Percentiles rank a stretch among this genome's conserved stretches.
These are phyloP conservation scores for Rhytidhysteron rufulum DNA, from an alignment of 2,329 filamentous ascomycete species.

Conservation along the genomic window DNA sequence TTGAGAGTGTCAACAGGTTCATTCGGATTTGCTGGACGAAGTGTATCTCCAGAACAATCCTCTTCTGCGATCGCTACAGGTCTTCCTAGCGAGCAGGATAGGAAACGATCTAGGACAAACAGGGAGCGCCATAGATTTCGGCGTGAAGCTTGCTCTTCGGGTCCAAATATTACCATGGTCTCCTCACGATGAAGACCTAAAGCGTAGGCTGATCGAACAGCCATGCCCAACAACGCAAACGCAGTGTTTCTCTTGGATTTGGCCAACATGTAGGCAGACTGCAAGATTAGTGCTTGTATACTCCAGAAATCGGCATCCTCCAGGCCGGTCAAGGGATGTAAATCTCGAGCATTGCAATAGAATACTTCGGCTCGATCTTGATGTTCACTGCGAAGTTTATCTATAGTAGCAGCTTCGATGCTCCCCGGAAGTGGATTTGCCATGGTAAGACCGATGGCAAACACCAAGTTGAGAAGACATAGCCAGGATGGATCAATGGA, in stretches of 20 bases:
- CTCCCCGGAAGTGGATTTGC: constrained; percentile 51
- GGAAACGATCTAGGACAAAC: constrained; percentile 61
- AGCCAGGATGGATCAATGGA: constrained; percentile 49
- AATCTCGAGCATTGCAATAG: constrained; percentile 56
- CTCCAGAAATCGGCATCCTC: constrained; percentile 64
- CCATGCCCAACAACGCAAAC: constrained; percentile 59
- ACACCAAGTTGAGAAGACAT: constrained; percentile 59
- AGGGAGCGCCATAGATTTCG: constrained; percentile 62
- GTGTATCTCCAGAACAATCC: constrained; percentile 54
- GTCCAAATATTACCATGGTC: constrained; percentile 51
- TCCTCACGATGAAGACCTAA: constrained; percentile 61
- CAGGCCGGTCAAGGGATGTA: constrained; percentile 49
- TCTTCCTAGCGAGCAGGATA: constrained; percentile 60
- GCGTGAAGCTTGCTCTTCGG: constrained; percentile 45
- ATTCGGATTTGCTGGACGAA: constrained; percentile 25
- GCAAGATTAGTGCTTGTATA: constrained; percentile 60
- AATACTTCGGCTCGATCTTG: constrained; percentile 59
- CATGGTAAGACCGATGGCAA: constrained; percentile 60
- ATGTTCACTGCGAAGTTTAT: constrained; percentile 47
- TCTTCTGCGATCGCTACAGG: constrained; percentile 60
- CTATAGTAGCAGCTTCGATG: constrained; percentile 49
- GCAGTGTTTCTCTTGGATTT: constrained; percentile 61
- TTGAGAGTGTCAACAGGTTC: constrained; percentile 14
- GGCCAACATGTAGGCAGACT: constrained; percentile 61
- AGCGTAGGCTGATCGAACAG: constrained; percentile 59